These are phyloP conservation scores for Magnaporthales sp. DNA, from an alignment of 2,329 filamentous ascomycete species.

Conservation along the genomic window DNA sequence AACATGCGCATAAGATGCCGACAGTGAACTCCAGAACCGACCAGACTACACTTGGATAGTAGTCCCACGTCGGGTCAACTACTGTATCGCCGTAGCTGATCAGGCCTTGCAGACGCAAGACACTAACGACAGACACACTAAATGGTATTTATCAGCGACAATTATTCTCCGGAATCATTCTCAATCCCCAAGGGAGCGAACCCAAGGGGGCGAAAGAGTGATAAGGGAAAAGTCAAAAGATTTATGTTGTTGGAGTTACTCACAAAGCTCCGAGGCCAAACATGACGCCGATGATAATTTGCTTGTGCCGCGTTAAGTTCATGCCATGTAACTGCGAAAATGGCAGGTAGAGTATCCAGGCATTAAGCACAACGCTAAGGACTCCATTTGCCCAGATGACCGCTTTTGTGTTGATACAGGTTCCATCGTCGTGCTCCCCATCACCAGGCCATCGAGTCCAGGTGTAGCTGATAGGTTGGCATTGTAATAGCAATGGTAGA, in stretches of 20 bases:
- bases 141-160: background rate
- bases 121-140: background rate
- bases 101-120: background rate
- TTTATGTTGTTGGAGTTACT: no score
- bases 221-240: no score
- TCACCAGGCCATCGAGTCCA: conserved; percentile 45
- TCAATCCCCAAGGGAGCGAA: no score
- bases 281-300: background rate
- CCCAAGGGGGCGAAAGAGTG: no score
- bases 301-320: background rate
- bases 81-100: background rate
- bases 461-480: conserved; percentile 38
- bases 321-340: background rate
- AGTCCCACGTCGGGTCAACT: background rate
- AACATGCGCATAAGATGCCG: background rate
- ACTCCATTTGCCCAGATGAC: conserved; percentile 41
- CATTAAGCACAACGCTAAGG: conserved; percentile 41
- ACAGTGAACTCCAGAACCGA: background rate
- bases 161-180: no score
- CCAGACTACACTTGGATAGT: background rate
- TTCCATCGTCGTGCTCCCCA: conserved; percentile 24
- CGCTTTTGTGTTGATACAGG: conserved; percentile 38
- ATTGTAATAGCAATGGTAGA: conserved; percentile 38
- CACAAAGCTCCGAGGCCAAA: background rate
- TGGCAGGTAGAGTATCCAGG: conserved; percentile 1